These are phyloP conservation scores for Closterium sp. DNA, from an alignment of 139 green algal species.

Conservation along the genomic window DNA sequence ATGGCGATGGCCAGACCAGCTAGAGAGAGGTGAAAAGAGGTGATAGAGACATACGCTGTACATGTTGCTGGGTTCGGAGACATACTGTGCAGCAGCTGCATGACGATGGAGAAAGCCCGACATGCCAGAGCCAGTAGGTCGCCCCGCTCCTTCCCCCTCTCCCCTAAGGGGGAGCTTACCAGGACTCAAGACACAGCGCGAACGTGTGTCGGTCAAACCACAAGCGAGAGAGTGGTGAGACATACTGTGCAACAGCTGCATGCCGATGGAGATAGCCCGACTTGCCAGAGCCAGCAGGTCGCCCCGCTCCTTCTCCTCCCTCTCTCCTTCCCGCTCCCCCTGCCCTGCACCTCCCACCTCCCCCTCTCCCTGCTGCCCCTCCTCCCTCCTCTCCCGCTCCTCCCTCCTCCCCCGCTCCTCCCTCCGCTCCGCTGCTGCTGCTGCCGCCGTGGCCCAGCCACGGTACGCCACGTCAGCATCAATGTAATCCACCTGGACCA, in stretches of 20 bases:
- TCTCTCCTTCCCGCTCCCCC: neutral
- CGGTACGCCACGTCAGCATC: neutral
- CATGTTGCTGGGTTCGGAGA: no score
- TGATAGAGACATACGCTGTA: no score
- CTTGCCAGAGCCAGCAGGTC: neutral
- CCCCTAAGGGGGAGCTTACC: no score
- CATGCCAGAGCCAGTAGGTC: neutral
- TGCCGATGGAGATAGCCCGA: neutral
- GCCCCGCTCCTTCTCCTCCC: neutral
- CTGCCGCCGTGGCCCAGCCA: neutral
- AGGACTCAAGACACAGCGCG: no score
- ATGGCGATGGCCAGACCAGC: no score
- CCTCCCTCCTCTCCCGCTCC: neutral
- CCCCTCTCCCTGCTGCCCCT: neutral
- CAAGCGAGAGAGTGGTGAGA: no score
- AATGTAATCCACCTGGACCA: neutral
- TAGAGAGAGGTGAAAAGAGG: no score
- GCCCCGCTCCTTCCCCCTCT: neutral
- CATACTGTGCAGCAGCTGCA: neutral
- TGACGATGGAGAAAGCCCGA: neutral
- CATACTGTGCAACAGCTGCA: neutral
- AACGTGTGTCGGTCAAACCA: no score
- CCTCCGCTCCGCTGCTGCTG: neutral
- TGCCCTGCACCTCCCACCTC: neutral
- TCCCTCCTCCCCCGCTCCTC: neutral